These are phyloP conservation scores for Lyophyllum decastes DNA, from an alignment of 768 basidiomycete genomes.

Conservation along the genomic window DNA sequence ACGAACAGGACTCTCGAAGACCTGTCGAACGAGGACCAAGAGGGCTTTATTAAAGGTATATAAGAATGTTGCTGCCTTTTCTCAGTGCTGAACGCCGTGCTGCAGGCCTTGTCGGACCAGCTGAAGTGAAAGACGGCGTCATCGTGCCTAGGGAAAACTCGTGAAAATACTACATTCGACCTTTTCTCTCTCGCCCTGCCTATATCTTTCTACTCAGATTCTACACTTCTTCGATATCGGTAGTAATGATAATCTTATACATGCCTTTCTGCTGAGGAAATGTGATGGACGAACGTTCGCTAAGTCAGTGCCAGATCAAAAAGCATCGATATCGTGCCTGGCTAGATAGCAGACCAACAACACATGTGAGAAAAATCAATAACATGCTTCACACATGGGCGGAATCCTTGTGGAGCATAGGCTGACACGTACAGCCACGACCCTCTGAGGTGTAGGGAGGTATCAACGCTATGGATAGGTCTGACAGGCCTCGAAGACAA, in stretches of 20 bases:
- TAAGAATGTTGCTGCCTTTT: neutral
- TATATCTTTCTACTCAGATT: neutral
- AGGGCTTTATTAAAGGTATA: conserved; percentile 51
- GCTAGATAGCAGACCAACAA: no score
- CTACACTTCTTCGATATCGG: neutral
- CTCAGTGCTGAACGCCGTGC: neutral
- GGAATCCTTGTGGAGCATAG: neutral
- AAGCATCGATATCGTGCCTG: no score
- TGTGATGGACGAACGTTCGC: neutral
- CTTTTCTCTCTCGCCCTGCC: neutral
- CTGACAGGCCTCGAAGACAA: neutral
- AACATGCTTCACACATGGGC: neutral
- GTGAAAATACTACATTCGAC: neutral
- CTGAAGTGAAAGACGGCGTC: neutral
- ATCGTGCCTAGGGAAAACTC: neutral
- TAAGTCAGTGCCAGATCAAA: neutral
- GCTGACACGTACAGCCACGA: no score
- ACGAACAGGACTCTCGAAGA: conserved; percentile 68
- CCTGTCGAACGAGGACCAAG: conserved; percentile 71
- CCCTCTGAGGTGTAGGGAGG: neutral
- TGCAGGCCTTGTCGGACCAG: neutral
- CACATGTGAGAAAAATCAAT: no score
- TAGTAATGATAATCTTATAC: neutral
- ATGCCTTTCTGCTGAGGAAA: neutral
- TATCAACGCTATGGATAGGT: neutral